These are phyloP conservation scores for Neonectria sp. DNA, from an alignment of 2,329 filamentous ascomycete species.

Conservation along the genomic window DNA sequence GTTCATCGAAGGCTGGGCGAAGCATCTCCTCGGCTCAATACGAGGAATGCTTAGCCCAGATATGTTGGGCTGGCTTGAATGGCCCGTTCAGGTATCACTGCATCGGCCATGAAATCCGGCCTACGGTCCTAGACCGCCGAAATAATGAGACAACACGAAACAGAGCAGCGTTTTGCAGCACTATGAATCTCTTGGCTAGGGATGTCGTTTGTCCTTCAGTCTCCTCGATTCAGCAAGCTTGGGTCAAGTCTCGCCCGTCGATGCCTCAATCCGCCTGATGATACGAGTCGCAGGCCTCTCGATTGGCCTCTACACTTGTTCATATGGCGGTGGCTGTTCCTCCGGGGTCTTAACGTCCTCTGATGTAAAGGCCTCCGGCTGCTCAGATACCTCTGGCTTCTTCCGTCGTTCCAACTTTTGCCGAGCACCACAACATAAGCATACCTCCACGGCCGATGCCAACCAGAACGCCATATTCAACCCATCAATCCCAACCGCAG, in stretches of 20 bases:
- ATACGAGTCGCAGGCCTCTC: not conserved
- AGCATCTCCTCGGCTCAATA: constrained; percentile 45
- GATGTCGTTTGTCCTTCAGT: not conserved
- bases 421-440: constrained; percentile 24
- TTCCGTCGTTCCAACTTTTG: constrained; percentile 5
- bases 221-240: constrained; percentile 6
- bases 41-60: constrained; percentile 35
- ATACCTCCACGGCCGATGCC: constrained; percentile 26
- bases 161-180: constrained; percentile 7
- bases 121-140: not conserved
- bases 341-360: constrained; percentile 3
- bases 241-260: constrained; percentile 1
- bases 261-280: constrained; percentile 1
- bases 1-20: constrained; percentile 34
- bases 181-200: constrained; percentile 4
- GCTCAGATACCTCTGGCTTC: not conserved
- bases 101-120: constrained; percentile 20
- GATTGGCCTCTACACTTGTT: not conserved
- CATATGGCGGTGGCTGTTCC: constrained; percentile 24
- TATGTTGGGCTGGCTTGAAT: constrained; percentile 44
- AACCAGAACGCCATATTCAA: constrained; percentile 32
- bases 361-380: not conserved
- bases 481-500: constrained; percentile 23
- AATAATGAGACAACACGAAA: constrained; percentile 21
- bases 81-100: constrained; percentile 41